phyloP scores from a whole-genome alignment of 2,329 filamentous ascomycete genomes.

The Ophiocordyceps unilateralis region DNA sequence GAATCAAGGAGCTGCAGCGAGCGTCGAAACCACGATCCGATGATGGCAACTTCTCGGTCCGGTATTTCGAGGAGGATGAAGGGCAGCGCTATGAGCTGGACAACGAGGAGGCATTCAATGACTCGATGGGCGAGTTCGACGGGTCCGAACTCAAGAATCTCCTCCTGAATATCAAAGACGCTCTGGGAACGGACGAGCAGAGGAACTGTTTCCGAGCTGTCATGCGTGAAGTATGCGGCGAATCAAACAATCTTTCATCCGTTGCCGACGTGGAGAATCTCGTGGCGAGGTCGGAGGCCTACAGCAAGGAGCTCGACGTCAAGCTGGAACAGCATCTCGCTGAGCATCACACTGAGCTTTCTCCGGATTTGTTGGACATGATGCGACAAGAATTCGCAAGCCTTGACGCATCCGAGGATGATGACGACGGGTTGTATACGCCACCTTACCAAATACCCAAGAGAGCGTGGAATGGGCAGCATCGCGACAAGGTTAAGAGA shows the following conservation, averaged over 20 bases:
- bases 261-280: conserved; percentile 17
- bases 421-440: conserved; percentile 4
- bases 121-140: conserved; percentile 19
- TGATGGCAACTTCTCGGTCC: conserved; percentile 15
- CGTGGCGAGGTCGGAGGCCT: conserved; percentile 15
- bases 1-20: conserved; percentile 10
- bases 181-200: conserved; percentile 18
- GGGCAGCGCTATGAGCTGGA: conserved; percentile 18
- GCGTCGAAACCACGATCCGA: conserved; percentile 5
- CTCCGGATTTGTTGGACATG: conserved; percentile 15
- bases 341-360: conserved; percentile 12
- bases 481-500: conserved; percentile 19
- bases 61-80: conserved; percentile 31
- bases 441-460: conserved; percentile 13
- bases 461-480: conserved; percentile 18
- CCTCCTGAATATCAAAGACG: conserved; percentile 19
- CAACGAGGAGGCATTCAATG: conserved; percentile 21
- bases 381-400: conserved; percentile 10
- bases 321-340: conserved; percentile 15
- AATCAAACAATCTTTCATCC: conserved; percentile 14
- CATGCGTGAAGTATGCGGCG: conserved; percentile 14
- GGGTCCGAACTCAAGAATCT: conserved; percentile 18
- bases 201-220: conserved; percentile 17
- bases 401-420: conserved; percentile 6
- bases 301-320: conserved; percentile 17